Percentiles rank a stretch among this genome's conserved stretches.
Evolutionary conservation across 1,139 yeast species (phyloP).

Genomic region (Pichia cactophila): DNA sequence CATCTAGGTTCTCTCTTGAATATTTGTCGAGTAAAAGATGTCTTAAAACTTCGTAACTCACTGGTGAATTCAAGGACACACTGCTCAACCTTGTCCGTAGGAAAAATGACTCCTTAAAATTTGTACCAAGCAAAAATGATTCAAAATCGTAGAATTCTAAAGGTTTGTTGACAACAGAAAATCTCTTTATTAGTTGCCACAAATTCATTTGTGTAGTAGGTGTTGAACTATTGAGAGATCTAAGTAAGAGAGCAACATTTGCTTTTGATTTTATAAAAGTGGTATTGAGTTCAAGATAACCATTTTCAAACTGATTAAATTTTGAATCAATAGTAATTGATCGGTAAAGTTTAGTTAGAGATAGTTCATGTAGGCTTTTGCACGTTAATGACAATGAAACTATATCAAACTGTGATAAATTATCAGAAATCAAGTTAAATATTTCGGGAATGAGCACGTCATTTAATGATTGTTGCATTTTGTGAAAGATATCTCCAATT

Average conservation of each 20-base stretch:
- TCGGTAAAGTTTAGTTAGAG: slow-evolving; percentile 13
- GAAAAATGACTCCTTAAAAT: slow-evolving; percentile 3
- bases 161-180: slow-evolving; percentile 19
- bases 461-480: background rate
- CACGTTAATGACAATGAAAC: slow-evolving; percentile 11
- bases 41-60: slow-evolving; percentile 10
- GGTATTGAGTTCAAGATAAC: slow-evolving; percentile 11
- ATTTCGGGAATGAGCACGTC: slow-evolving; percentile 17
- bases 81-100: slow-evolving; percentile 5
- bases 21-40: slow-evolving; percentile 3
- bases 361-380: slow-evolving; percentile 7
- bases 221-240: slow-evolving; percentile 4
- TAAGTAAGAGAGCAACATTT: slow-evolving; percentile 14
- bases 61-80: slow-evolving; percentile 12
- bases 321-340: slow-evolving; percentile 19
- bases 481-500: background rate
- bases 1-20: slow-evolving; percentile 7
- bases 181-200: slow-evolving; percentile 4
- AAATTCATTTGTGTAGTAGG: background rate
- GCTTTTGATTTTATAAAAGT: slow-evolving; percentile 20
- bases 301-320: slow-evolving; percentile 21
- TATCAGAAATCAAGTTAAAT: slow-evolving; percentile 12
- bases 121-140: slow-evolving; percentile 4
- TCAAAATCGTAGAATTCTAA: slow-evolving; percentile 25
- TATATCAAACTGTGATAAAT: slow-evolving; percentile 23